Evolutionary conservation across 208 protist genomes (phyloP).

Genomic region (Angomonas desouzai): DNA sequence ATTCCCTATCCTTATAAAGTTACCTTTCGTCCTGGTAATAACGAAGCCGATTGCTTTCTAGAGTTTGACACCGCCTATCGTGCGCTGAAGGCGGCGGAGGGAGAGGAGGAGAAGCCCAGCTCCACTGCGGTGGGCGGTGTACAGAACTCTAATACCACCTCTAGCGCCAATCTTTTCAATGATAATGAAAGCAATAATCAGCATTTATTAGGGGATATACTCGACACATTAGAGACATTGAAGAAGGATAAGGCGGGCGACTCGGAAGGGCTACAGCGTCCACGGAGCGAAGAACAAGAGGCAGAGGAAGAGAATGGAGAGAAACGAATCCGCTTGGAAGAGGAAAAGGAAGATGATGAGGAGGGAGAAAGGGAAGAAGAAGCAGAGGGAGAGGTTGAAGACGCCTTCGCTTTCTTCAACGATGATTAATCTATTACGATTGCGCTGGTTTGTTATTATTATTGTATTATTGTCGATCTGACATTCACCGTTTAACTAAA

Average conservation of each 20-base stretch:
- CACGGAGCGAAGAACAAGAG: background rate
- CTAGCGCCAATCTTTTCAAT: background rate
- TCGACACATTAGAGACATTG: too few species aligned
- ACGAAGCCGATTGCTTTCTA: slow-evolving; percentile 84
- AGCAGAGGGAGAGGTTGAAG: slow-evolving; percentile 40
- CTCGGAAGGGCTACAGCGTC: background rate
- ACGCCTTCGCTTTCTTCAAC: slow-evolving; percentile 49
- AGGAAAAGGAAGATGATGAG: background rate
- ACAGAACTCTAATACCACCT: background rate
- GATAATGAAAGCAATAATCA: too few species aligned
- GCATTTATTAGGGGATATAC: too few species aligned
- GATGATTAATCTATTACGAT: slow-evolving; percentile 11
- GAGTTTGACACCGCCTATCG: slow-evolving; percentile 66
- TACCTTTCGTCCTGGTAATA: slow-evolving; percentile 58
- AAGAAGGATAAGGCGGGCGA: too few species aligned
- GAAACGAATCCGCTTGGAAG: slow-evolving; percentile 1
- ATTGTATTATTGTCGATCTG: too few species aligned
- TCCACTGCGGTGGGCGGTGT: too few species aligned
- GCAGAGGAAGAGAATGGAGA: slow-evolving; percentile 12
- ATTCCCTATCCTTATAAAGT: slow-evolving; percentile 65
- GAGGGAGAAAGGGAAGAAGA: slow-evolving; percentile 11
- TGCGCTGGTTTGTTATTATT: too few species aligned
- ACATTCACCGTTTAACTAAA: too few species aligned
- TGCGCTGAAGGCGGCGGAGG: slow-evolving; percentile 22
- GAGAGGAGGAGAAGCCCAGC: background rate